Conservation (phyloP, 495 filamentous ascomycete species). For the Penicillium parvum region DNA sequence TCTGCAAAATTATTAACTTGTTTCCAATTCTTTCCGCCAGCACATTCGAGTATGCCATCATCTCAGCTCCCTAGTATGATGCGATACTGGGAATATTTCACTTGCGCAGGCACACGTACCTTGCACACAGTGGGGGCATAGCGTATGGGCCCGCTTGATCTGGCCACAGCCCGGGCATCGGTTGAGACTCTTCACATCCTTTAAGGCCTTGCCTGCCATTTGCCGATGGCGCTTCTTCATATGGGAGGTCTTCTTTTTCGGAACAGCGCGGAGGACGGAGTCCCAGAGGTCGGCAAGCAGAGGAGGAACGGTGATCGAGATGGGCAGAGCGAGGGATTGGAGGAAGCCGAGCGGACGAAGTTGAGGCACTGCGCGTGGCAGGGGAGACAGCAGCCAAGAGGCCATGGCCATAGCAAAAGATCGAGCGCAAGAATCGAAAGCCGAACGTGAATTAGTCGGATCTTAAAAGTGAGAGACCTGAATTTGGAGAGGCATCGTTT, state of each 20-base stretch:
- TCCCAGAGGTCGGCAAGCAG: constrained; percentile 82
- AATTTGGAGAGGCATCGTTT: constrained; percentile 18
- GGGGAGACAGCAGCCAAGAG: constrained; percentile 10
- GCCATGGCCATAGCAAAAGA: constrained; percentile 2
- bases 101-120: constrained; percentile 39
- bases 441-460: neutral
- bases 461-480: constrained; percentile 14
- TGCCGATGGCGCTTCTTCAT: constrained; percentile 91
- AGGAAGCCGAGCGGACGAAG: constrained; percentile 18
- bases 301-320: constrained; percentile 47
- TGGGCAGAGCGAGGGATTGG: constrained; percentile 16
- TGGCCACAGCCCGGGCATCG: constrained; percentile 85
- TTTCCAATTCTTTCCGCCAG: neutral
- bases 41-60: no score
- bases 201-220: constrained; percentile 88
- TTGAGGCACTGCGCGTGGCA: constrained; percentile 13
- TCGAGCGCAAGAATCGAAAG: neutral
- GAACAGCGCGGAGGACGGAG: constrained; percentile 83
- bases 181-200: constrained; percentile 81
- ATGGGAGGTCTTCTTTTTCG: constrained; percentile 98
- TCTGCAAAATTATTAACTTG: constrained; percentile 17
- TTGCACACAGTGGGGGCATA: constrained; percentile 81
- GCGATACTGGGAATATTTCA: neutral
- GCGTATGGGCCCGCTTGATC: constrained; percentile 77
- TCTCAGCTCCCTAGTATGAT: neutral